Evolutionary conservation across 805 yeast species (phyloP).

Genomic region (Hyphopichia homilentoma): DNA sequence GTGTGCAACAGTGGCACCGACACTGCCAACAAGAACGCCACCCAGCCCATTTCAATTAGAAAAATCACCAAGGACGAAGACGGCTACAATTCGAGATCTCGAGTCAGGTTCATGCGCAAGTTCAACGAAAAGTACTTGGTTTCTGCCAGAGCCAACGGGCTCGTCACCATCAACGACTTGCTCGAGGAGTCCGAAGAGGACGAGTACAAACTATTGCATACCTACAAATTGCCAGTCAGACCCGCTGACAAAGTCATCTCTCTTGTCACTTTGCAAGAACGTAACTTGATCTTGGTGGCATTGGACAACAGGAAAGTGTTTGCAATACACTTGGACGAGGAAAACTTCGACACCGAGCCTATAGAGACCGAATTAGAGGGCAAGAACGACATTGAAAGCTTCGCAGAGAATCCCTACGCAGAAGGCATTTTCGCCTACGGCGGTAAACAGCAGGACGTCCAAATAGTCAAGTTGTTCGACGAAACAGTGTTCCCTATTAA

Average conservation of each 20-base stretch:
- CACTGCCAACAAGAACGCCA: constrained; percentile 66
- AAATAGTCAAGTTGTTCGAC: constrained; percentile 39
- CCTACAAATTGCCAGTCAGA: constrained; percentile 19
- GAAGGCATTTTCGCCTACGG: constrained; percentile 69
- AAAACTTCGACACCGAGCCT: constrained; percentile 28
- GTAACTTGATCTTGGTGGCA: constrained; percentile 38
- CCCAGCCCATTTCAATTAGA: constrained; percentile 57
- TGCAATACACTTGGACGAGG: constrained; percentile 28
- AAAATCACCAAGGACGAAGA: constrained; percentile 33
- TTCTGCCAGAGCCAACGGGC: constrained; percentile 43
- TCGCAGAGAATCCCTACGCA: constrained; percentile 44
- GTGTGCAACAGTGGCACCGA: constrained; percentile 68
- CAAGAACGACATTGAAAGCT: constrained; percentile 47
- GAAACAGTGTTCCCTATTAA: constrained; percentile 15
- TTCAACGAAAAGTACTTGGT: constrained; percentile 34
- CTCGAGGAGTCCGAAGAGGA: constrained; percentile 24
- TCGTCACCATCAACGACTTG: constrained; percentile 36
- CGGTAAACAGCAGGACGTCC: constrained; percentile 78
- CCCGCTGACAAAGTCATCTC: constrained; percentile 29
- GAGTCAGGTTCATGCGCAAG: constrained; percentile 30
- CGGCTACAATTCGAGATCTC: constrained; percentile 22
- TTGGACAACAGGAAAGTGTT: constrained; percentile 44
- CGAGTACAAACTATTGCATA: constrained; percentile 34
- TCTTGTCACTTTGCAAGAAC: constrained; percentile 21
- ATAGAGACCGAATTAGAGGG: constrained; percentile 25